A percentile compares a stretch with the other conserved stretches of the same genome.
Conservation (phyloP, 495 filamentous ascomycete species). For the Penicillium coprophilum region DNA sequence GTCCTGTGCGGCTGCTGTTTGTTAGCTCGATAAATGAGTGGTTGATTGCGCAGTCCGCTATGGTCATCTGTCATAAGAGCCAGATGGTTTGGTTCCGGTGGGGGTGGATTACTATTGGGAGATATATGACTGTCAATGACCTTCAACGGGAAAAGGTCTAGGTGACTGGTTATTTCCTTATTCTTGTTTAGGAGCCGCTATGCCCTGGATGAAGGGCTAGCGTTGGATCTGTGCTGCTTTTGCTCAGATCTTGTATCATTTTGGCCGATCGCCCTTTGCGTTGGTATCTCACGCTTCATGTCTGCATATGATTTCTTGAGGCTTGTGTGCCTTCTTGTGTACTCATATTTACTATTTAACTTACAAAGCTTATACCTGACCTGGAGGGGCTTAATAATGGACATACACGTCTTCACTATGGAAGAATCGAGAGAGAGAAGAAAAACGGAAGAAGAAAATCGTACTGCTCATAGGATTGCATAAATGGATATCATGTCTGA, state of each 20-base stretch:
- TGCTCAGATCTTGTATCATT: not conserved
- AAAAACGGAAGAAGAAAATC: not conserved
- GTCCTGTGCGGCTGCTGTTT: slow-evolving; percentile 61
- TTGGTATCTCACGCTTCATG: slow-evolving; percentile 11
- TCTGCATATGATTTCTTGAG: slow-evolving; percentile 2
- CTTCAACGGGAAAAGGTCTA: slow-evolving; percentile 62
- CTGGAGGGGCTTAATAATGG: not conserved
- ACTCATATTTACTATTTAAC: not conserved
- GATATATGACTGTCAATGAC: slow-evolving; percentile 97
- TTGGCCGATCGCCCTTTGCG: not conserved
- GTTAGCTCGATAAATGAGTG: slow-evolving; percentile 62
- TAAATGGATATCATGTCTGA: slow-evolving; percentile 7
- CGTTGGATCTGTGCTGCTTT: not conserved
- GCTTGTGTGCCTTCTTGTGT: slow-evolving; percentile 8
- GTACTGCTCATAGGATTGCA: not conserved
- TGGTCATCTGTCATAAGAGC: slow-evolving; percentile 84
- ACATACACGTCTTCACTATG: not conserved
- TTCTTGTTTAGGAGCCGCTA: slow-evolving; percentile 1
- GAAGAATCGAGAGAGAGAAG: not conserved
- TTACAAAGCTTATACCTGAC: not conserved
- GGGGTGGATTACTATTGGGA: slow-evolving; percentile 86
- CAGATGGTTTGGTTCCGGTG: slow-evolving; percentile 99
- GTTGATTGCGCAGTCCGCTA: slow-evolving; percentile 73
- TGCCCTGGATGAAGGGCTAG: not conserved
- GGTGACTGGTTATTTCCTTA: not conserved